Evolutionary conservation across 768 basidiomycete species (phyloP), one percentile per base, ranked within the genome.

Genomic region (Boletellus sp.): DNA sequence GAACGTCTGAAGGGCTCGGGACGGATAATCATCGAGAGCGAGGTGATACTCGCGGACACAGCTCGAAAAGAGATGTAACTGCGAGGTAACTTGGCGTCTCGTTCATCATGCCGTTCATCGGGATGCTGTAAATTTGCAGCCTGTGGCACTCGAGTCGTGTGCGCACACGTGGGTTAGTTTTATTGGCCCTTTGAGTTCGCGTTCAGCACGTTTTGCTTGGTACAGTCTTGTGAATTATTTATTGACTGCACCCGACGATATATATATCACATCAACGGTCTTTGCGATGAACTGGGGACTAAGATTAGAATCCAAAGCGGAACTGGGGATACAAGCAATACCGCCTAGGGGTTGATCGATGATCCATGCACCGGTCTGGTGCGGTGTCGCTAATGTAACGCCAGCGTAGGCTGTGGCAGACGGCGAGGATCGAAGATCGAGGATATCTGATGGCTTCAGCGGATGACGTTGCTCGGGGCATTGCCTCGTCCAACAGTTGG

Each of bases 1-100:
- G 76, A 79, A 55, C 75, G 94, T 17, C 64, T 96, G 53, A 75
- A 78, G 51, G 72, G 69, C 19, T 80, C 76, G 8, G 83, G 80
- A 0, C 64, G 68, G 44, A 78, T 91, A 45, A 67, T 77, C 47
- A 79, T 88, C 55, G 75, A 77, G 31, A 83, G 76, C 55, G 70
- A 71, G 36, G 64, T 85, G 22, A n/a, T 67, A 15, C 42, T 46
- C 19, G 35, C 45, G 3, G 52, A 59, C 34, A 15, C 31, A 2
- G 47, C 17, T 22, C 39, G 51, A 39, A 65, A 50, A 28, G 49
- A 45, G 26, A 23, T 23, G 16, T 54, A 64, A 42, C 40, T 23
- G 7, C 8, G 19, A 37, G 39, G 45, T 28, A 22, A 34, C 15
- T 10, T n/a, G 13, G 19, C n/a, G 28, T 20, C 15, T 20, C 6